Conservation (phyloP, 805 yeast species). For the Zygosaccharomyces bisporus region DNA sequence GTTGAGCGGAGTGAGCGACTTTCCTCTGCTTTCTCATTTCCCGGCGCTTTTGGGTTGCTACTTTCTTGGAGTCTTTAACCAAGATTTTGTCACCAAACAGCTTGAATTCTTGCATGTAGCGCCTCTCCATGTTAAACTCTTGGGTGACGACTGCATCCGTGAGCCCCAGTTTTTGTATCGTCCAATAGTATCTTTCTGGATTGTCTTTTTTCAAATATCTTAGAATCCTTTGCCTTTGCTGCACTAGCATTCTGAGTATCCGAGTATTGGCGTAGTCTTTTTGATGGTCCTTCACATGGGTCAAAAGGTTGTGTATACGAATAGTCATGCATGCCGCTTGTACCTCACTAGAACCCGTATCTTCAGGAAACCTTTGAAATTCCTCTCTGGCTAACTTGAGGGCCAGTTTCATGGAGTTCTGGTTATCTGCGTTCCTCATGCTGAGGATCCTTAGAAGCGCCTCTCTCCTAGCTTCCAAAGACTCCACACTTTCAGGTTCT, state of each 20-base stretch:
- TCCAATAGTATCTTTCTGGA: conserved; percentile 79
- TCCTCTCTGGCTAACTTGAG: conserved; percentile 66
- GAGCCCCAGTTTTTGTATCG: conserved; percentile 82
- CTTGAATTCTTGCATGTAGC: conserved; percentile 72
- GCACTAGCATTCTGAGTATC: conserved; percentile 75
- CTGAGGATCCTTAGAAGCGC: conserved; percentile 68
- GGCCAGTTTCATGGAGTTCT: conserved; percentile 56
- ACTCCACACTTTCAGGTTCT: conserved; percentile 31
- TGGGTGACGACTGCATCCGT: conserved; percentile 71
- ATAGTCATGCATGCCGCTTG: conserved; percentile 91
- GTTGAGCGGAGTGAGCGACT: conserved; percentile 15
- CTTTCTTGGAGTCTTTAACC: conserved; percentile 53
- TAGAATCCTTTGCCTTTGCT: conserved; percentile 78
- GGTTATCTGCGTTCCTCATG: conserved; percentile 63
- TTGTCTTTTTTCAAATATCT: conserved; percentile 76
- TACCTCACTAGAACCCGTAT: conserved; percentile 92
- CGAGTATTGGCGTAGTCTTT: conserved; percentile 73
- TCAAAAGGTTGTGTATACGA: conserved; percentile 70
- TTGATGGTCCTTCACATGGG: conserved; percentile 63
- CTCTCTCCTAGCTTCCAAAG: conserved; percentile 58
- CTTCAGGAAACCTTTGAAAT: conserved; percentile 80
- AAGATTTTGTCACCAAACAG: conserved; percentile 68
- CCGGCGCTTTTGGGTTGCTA: conserved; percentile 45
- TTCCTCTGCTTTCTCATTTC: conserved; percentile 45
- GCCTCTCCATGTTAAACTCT: conserved; percentile 78